Conservation (phyloP, 352 stramenopile species). For the Globisporangium lucens region DNA sequence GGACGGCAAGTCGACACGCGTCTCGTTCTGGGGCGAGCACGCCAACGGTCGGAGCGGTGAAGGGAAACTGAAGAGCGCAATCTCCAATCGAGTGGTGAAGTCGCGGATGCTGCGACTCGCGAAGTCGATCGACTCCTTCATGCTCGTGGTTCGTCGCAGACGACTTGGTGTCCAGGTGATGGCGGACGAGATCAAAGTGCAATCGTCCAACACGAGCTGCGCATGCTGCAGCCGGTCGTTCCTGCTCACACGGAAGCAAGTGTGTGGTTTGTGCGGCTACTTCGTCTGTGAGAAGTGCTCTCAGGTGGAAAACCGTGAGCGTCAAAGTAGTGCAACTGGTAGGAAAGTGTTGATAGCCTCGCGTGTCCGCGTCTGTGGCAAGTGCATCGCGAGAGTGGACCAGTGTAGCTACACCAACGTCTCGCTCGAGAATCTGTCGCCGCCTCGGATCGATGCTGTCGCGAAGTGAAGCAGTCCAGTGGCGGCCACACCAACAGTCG, state of each 20-base stretch:
- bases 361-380: slow-evolving; percentile 5
- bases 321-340: not conserved
- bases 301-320: slow-evolving; percentile 10
- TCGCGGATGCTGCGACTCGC: slow-evolving; percentile 8
- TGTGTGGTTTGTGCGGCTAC: slow-evolving; percentile 17
- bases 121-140: not conserved
- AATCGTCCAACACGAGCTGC: slow-evolving; percentile 10
- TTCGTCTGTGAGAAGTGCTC: slow-evolving; percentile 16
- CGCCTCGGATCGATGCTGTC: not conserved
- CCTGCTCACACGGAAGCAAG: slow-evolving; percentile 4
- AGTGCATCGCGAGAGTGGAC: slow-evolving; percentile 9
- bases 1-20: slow-evolving; percentile 26
- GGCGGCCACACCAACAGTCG: not conserved
- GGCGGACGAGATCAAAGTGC: slow-evolving; percentile 10
- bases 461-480: not conserved
- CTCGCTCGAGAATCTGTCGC: slow-evolving; percentile 8
- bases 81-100: not conserved
- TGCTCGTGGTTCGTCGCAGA: slow-evolving; percentile 3
- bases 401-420: slow-evolving; percentile 5
- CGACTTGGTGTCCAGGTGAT: slow-evolving; percentile 13
- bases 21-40: slow-evolving; percentile 42
- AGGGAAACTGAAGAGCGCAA: not conserved
- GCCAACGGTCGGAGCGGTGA: not conserved
- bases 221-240: slow-evolving; percentile 11
- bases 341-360: not conserved